A percentile compares a stretch with the other conserved stretches of the same genome.
Evolutionary conservation across 768 basidiomycete genomes (phyloP).

Genomic region (Aureoboletus auriporus): DNA sequence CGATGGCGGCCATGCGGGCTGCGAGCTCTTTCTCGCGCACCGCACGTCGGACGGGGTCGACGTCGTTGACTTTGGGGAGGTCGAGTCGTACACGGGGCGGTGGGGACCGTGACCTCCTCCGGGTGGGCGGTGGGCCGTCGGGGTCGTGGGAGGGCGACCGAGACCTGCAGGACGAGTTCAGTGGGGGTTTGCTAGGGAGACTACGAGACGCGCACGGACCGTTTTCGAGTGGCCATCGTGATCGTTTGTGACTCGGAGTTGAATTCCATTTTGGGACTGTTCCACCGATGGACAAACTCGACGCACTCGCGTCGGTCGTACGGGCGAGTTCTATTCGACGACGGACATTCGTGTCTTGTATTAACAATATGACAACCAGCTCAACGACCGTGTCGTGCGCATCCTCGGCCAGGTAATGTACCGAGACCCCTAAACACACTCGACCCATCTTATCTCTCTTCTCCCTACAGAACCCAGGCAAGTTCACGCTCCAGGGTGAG

Average conservation of each 20-base stretch:
- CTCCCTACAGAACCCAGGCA: conserved; percentile 91
- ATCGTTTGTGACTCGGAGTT: neutral
- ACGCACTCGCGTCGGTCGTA: conserved; percentile 48
- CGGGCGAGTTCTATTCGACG: no score
- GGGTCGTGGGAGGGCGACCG: conserved; percentile 39
- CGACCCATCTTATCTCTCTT: no score
- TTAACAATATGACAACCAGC: no score
- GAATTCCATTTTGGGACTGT: neutral
- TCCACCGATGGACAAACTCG: conserved; percentile 46
- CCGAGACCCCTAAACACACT: neutral
- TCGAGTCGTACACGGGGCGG: conserved; percentile 31
- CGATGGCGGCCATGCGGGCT: conserved; percentile 61
- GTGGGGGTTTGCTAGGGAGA: neutral
- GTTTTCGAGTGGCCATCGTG: conserved; percentile 45
- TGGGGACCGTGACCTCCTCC: conserved; percentile 41
- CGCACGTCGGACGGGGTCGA: conserved; percentile 69
- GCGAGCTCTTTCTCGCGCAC: conserved; percentile 81
- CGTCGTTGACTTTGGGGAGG: conserved; percentile 57
- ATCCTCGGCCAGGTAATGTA: conserved; percentile 69
- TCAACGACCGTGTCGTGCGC: conserved; percentile 64
- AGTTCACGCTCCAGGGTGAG: conserved; percentile 82
- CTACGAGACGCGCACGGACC: conserved; percentile 16
- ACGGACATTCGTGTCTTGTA: no score
- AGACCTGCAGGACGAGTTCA: conserved; percentile 35
- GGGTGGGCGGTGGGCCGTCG: conserved; percentile 37